Conservation (phyloP, 257 asterid species). For the Primulina eburnea region DNA sequence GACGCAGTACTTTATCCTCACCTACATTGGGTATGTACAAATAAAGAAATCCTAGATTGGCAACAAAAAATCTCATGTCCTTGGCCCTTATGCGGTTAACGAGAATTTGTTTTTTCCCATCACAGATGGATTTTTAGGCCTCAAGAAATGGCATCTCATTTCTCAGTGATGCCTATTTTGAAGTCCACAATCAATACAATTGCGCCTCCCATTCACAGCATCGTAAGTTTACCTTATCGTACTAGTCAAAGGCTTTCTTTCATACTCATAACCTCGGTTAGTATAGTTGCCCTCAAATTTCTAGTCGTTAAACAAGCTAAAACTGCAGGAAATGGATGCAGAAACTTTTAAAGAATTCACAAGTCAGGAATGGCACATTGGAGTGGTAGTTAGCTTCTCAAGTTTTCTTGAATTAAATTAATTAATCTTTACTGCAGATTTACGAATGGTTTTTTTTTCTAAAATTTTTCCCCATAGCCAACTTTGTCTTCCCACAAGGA, state of each 20-base stretch:
- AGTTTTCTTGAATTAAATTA: not conserved
- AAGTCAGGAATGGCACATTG: conserved; percentile 81
- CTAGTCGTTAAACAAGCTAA: not conserved
- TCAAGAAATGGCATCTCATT: conserved; percentile 63
- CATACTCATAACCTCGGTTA: not conserved
- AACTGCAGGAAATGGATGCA: conserved; percentile 83
- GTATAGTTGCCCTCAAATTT: not conserved
- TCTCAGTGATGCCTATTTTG: conserved; percentile 67
- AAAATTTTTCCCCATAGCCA: conserved; percentile 42
- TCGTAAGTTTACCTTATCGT: conserved; percentile 46
- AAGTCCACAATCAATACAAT: conserved; percentile 39
- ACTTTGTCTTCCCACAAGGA: conserved; percentile 34
- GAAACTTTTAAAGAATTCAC: conserved; percentile 59
- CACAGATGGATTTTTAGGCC: conserved; percentile 82
- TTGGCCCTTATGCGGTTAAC: conserved; percentile 6
- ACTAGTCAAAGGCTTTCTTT: not conserved
- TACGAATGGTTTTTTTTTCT: not conserved
- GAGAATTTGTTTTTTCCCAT: not conserved
- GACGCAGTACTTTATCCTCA: conserved; percentile 67
- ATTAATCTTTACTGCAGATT: not conserved
- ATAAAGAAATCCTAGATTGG: not conserved
- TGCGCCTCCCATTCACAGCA: conserved; percentile 84
- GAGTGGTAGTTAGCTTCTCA: conserved; percentile 53
- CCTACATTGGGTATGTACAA: conserved; percentile 66
- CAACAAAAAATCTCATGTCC: not conserved